phyloP scores from a whole-genome alignment of 2,329 filamentous ascomycete genomes.

The Colletotrichum tropicale region DNA sequence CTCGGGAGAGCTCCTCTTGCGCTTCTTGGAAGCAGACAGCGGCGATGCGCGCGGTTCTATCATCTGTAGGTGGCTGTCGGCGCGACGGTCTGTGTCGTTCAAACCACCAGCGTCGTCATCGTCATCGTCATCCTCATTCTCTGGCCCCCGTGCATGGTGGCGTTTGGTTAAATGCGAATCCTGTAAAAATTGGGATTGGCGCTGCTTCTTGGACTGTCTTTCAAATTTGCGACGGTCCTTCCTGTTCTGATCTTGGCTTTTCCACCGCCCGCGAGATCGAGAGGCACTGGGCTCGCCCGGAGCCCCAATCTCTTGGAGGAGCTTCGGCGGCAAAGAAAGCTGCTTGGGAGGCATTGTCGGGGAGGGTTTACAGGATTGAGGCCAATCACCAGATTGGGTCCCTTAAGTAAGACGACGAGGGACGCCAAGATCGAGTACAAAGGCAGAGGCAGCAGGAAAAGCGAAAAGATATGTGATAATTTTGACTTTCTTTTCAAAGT shows the following conservation, averaged over 20 bases:
- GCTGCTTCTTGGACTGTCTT: constrained; percentile 63
- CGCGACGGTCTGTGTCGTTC: not conserved
- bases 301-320: constrained; percentile 48
- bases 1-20: constrained; percentile 12
- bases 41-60: not conserved
- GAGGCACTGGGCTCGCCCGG: not conserved
- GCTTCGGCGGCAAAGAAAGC: constrained; percentile 44
- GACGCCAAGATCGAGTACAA: not conserved
- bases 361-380: not conserved
- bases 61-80: not conserved
- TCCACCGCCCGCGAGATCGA: constrained; percentile 13
- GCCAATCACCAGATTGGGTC: not conserved
- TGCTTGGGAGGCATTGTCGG: constrained; percentile 35
- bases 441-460: not conserved
- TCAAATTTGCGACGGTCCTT: constrained; percentile 74
- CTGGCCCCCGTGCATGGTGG: constrained; percentile 17
- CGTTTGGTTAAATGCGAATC: constrained; percentile 29
- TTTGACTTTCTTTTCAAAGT: not conserved
- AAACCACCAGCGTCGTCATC: constrained; percentile 23
- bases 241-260: constrained; percentile 36
- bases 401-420: not conserved
- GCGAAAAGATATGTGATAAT: not conserved
- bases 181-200: constrained; percentile 14
- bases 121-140: constrained; percentile 26
- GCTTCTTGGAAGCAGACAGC: not conserved